A percentile compares a stretch with the other conserved stretches of the same genome.
These are phyloP conservation scores for Apiotrichum sp. DNA, from an alignment of 1,284 basidiomycete genomes.

Conservation along the genomic window DNA sequence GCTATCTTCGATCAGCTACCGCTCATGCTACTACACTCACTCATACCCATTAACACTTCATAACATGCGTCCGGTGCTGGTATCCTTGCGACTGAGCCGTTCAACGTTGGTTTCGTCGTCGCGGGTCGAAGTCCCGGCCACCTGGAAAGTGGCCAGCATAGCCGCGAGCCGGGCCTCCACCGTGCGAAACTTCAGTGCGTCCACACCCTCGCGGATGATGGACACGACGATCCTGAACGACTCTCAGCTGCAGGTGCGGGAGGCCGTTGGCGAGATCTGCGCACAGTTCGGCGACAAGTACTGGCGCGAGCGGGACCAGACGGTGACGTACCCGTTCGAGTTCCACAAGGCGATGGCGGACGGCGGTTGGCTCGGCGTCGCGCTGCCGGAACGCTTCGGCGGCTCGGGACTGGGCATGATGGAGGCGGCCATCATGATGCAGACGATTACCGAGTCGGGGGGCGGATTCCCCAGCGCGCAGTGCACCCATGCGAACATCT, in stretches of 20 bases:
- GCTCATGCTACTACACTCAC: no score
- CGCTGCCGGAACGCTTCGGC: conserved; percentile 14
- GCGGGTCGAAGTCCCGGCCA: no score
- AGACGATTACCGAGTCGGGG: conserved; percentile 18
- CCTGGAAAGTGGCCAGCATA: no score
- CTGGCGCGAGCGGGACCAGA: conserved; percentile 17
- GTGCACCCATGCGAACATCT: conserved; percentile 17
- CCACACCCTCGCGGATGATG: conserved; percentile 2
- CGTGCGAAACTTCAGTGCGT: neutral
- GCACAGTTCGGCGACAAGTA: conserved; percentile 10
- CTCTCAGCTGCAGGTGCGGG: conserved; percentile 14
- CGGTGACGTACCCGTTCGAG: conserved; percentile 13
- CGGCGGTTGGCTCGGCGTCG: conserved; percentile 15
- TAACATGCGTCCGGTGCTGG: no score
- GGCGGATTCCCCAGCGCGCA: conserved; percentile 17
- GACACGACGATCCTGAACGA: conserved; percentile 17
- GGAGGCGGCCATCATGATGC: conserved; percentile 18
- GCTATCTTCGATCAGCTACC: no score
- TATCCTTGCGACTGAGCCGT: no score
- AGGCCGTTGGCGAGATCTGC: conserved; percentile 8
- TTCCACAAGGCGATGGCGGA: conserved; percentile 19
- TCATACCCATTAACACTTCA: no score
- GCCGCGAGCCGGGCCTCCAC: no score
- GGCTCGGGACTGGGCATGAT: conserved; percentile 13
- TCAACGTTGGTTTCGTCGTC: no score